A percentile compares a stretch with the other conserved stretches of the same genome.
Evolutionary conservation across 2,329 filamentous ascomycete species (phyloP).

Genomic region (Metarhizium anisopliae): DNA sequence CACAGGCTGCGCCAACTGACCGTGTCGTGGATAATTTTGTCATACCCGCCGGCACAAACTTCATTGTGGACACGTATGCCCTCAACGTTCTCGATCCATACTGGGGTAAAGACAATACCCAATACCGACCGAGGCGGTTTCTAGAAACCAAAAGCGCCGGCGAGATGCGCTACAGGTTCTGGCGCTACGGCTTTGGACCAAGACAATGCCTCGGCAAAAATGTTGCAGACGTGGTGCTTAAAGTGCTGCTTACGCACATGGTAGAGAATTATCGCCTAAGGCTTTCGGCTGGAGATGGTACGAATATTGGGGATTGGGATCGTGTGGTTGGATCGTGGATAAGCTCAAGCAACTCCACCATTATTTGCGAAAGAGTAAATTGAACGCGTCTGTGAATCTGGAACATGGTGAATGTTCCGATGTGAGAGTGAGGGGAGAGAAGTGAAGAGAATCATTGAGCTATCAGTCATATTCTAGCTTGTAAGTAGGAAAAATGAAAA

Average conservation of each 20-base stretch:
- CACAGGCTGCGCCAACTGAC: not conserved
- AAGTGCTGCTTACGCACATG: not conserved
- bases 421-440: too few relatives aligned
- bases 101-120: conserved; percentile 1
- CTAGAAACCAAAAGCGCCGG: not conserved
- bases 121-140: not conserved
- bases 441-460: too few relatives aligned
- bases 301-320: too few relatives aligned
- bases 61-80: conserved; percentile 7
- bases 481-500: too few relatives aligned
- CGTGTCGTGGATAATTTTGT: not conserved
- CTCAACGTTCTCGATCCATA: conserved; percentile 7
- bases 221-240: not conserved
- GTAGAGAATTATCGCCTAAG: not conserved
- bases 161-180: conserved; percentile 4
- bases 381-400: too few relatives aligned
- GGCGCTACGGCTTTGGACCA: conserved; percentile 8
- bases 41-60: conserved; percentile 1
- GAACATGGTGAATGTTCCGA: too few relatives aligned
- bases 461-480: too few relatives aligned
- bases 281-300: not conserved
- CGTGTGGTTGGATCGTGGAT: too few relatives aligned
- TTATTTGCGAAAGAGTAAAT: too few relatives aligned
- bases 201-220: not conserved
- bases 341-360: too few relatives aligned